phyloP scores from a whole-genome alignment of 176 grass and related monocot genomes.

The Eragrostis nindensis region DNA sequence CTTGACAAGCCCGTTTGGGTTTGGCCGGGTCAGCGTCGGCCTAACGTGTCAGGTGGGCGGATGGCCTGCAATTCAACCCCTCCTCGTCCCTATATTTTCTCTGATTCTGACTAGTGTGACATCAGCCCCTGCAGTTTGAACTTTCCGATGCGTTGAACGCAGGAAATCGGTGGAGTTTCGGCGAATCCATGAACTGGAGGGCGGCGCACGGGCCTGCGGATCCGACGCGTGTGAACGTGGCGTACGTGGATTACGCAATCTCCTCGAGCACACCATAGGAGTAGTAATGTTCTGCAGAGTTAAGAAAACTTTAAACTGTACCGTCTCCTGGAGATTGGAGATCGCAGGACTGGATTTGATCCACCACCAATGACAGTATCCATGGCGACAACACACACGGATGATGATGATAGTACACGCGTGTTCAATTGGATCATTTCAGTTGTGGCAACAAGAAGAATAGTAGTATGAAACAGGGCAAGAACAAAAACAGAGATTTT shows the following conservation, averaged over 20 bases:
- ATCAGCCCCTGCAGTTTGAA: neutral
- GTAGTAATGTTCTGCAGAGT: too few relatives aligned
- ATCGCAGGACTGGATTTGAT: neutral
- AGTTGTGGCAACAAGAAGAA: neutral
- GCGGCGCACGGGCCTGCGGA: neutral
- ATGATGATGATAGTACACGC: neutral
- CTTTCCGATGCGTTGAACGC: neutral
- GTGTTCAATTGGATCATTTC: neutral
- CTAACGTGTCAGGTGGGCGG: conserved; percentile 28
- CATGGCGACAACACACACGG: neutral
- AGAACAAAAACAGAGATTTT: neutral
- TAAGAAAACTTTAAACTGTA: too few relatives aligned
- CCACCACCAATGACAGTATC: neutral
- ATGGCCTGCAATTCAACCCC: neutral
- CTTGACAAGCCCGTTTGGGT: conserved; percentile 1
- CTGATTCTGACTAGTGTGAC: neutral
- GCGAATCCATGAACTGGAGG: neutral
- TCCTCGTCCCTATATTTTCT: neutral
- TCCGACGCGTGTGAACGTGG: neutral
- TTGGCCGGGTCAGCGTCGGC: conserved; percentile 21
- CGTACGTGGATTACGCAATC: conserved; percentile 11
- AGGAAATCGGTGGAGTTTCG: neutral
- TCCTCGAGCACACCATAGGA: neutral
- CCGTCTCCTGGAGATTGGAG: neutral
- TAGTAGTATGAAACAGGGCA: neutral